Conservation (phyloP, 371 early-diverging fungal species). For the Mucor plumbeus region DNA sequence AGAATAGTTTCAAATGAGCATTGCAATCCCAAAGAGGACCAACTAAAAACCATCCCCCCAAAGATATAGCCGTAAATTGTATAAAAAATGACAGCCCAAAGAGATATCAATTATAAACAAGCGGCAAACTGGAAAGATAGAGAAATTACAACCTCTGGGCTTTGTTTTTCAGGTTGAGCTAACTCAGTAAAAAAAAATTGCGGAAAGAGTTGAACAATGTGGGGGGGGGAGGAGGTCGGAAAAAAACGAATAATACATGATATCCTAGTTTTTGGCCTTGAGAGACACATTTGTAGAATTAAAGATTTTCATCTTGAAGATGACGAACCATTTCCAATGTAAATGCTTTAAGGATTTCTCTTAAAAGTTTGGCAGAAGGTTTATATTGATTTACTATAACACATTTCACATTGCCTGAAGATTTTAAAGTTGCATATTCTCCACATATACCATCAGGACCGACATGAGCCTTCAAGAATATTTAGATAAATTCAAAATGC, state of each 20-base stretch:
- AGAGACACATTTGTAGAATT: constrained; percentile 44
- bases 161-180: constrained; percentile 30
- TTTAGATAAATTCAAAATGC: constrained; percentile 64
- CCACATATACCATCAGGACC: constrained; percentile 60
- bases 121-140: constrained; percentile 68
- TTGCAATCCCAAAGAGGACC: constrained; percentile 63
- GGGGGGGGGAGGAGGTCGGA: constrained; percentile 65
- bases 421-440: constrained; percentile 67
- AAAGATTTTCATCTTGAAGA: constrained; percentile 45
- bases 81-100: constrained; percentile 48
- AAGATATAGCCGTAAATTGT: constrained; percentile 48
- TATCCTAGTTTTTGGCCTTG: constrained; percentile 61
- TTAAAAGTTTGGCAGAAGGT: constrained; percentile 48
- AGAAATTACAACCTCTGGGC: constrained; percentile 30
- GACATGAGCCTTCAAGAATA: constrained; percentile 60
- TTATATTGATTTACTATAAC: too few species aligned
- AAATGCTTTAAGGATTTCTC: constrained; percentile 59
- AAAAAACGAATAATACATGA: constrained; percentile 63
- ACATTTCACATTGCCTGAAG: constrained; percentile 45
- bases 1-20: constrained; percentile 61
- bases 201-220: constrained; percentile 63
- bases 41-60: constrained; percentile 56
- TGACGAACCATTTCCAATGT: constrained; percentile 51
- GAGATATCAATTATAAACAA: constrained; percentile 59
- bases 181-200: constrained; percentile 49